Evolutionary conservation across 2,329 filamentous ascomycete genomes (phyloP), one percentile per base, ranked within the genome.

Genomic region (Hypoxylon sp.): DNA sequence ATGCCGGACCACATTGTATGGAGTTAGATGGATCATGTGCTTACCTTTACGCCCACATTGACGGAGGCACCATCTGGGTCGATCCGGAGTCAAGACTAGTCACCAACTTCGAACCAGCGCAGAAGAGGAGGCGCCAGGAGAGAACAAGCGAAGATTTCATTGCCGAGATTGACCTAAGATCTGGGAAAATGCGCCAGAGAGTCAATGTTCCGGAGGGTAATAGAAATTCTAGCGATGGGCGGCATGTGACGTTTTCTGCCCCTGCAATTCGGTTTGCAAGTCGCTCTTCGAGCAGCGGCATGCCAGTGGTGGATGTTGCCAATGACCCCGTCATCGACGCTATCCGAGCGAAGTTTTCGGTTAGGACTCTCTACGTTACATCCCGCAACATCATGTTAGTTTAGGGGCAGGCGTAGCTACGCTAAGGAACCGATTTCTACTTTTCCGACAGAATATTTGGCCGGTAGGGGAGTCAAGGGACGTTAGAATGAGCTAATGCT

Each of bases 301-400:
- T 74, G 45, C 73, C 73, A 5, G 65, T 75, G 17, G 68, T 75
- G 3, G 63, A 72, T 34, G 71, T 73, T 41, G 56, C 61, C 11
- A 68, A 66, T 10, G 73, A 75, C 14, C 67, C 65, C 2, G 51
- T 72, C 45, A 56, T 75, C n/a, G 60, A 69, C 13, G 65, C 67
- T 14, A 72, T 75, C 56, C 70, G 67, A 59, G 59, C 69, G n/a
- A 69, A 72, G 50, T 75, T 72, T 17, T 63, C 62, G 1, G 66
- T 71, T 13, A 69, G 65, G 32, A 71, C 67, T 1, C 66, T 75
- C 50, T 75, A 74, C 30, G 65, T 73, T 43, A 75, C 73, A 23
- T 74, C 73, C 9, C 63, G 65, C 17, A 75, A 71, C 52, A 49
- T 74, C n/a, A 74, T 74, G 68, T 60, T 75, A 21, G 71, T 75